A percentile compares a stretch with the other conserved stretches of the same genome.
These are phyloP conservation scores for Calonectria pseudoreteaudii DNA, from an alignment of 2,329 filamentous ascomycete genomes.

Conservation along the genomic window DNA sequence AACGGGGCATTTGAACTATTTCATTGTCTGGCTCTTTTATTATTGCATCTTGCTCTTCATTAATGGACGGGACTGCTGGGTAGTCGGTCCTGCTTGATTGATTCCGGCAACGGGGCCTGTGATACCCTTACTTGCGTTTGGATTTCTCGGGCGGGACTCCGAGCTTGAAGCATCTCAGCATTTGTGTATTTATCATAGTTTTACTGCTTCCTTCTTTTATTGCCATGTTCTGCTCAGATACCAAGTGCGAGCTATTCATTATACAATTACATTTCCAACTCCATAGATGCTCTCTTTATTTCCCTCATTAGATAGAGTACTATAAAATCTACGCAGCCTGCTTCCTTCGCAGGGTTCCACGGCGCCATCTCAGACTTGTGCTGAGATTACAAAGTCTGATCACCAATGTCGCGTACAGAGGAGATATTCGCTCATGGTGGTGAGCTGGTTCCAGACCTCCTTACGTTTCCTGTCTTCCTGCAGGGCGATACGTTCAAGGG, in stretches of 20 bases:
- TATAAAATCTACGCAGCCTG: background rate
- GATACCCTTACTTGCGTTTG: conserved; percentile 18
- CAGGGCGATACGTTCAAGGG: conserved; percentile 88
- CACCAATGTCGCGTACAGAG: conserved; percentile 79
- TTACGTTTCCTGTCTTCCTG: conserved; percentile 89
- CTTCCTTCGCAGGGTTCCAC: background rate
- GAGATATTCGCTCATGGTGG: conserved; percentile 75
- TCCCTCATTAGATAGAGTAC: background rate
- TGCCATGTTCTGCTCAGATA: conserved; percentile 40
- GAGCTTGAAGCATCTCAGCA: conserved; percentile 27
- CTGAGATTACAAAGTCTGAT: background rate
- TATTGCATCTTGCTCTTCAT: conserved; percentile 13
- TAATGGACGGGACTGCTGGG: conserved; percentile 20
- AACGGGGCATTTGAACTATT: conserved; percentile 12
- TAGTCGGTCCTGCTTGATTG: conserved; percentile 15
- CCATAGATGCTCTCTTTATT: background rate
- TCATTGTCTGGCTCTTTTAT: conserved; percentile 6
- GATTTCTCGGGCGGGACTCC: conserved; percentile 27
- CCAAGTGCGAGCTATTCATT: conserved; percentile 40
- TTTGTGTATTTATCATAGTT: conserved; percentile 43
- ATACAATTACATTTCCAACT: conserved; percentile 25
- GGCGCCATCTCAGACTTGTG: background rate
- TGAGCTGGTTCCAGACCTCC: conserved; percentile 76
- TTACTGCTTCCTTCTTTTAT: conserved; percentile 42
- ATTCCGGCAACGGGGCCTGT: conserved; percentile 25